These are phyloP conservation scores for Bryoerythrophyllum caledonicum DNA, from an alignment of 225 moss, liverwort and hornwort genomes.

Conservation along the genomic window DNA sequence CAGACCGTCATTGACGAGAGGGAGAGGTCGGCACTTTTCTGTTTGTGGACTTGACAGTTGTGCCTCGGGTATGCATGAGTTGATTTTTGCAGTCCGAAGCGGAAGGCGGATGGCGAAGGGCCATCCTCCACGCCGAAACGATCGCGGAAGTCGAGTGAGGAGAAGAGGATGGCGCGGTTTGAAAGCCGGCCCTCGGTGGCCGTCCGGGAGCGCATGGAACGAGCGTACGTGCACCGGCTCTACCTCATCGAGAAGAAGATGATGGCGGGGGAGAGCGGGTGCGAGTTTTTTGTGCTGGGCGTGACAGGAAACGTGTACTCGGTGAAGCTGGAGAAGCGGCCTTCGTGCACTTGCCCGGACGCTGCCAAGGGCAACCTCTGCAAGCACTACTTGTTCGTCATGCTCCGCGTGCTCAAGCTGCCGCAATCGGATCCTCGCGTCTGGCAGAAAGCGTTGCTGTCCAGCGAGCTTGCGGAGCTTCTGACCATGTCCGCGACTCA, in stretches of 20 bases:
- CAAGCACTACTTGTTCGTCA: constrained; percentile 81
- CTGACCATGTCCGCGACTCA: constrained; percentile 50
- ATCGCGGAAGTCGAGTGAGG: constrained; percentile 47
- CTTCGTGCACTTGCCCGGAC: constrained; percentile 78
- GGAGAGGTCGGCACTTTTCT: no score
- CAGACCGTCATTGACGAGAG: background rate
- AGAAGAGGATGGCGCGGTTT: constrained; percentile 50
- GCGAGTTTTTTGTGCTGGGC: constrained; percentile 67
- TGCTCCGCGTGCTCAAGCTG: constrained; percentile 84
- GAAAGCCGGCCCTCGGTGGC: constrained; percentile 39
- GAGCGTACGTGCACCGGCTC: constrained; percentile 53
- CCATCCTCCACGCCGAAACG: constrained; percentile 42
- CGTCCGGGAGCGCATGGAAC: constrained; percentile 52
- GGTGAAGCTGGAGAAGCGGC: constrained; percentile 56
- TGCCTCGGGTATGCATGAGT: no score
- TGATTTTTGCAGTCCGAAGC: constrained; percentile 31
- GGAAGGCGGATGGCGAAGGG: constrained; percentile 32
- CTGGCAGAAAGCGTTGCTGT: constrained; percentile 79
- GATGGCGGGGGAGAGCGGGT: constrained; percentile 39
- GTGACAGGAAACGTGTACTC: constrained; percentile 83
- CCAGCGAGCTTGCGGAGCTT: constrained; percentile 61
- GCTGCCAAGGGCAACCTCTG: constrained; percentile 64
- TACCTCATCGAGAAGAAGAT: constrained; percentile 58
- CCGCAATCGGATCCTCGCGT: constrained; percentile 61
- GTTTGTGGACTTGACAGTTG: no score